phyloP scores from a whole-genome alignment of 139 green algal genomes.

The Astrephomene gubernaculifera region DNA sequence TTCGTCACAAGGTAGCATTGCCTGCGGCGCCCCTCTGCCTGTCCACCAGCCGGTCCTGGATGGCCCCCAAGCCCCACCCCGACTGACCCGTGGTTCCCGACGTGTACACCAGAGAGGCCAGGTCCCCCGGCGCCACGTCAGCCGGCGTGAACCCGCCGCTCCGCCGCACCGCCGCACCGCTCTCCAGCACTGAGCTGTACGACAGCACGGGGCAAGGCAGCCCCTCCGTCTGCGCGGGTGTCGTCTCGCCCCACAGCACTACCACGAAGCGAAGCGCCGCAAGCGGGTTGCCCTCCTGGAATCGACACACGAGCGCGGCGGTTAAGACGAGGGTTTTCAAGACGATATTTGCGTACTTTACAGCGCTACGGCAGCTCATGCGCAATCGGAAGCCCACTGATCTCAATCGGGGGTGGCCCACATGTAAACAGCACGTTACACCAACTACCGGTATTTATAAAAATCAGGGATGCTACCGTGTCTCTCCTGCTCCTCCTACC shows the following conservation, averaged over 20 bases:
- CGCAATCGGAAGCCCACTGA: too few relatives aligned
- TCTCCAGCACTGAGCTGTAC: slow-evolving; percentile 69
- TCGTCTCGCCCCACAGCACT: slow-evolving; percentile 81
- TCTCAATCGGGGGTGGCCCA: too few relatives aligned
- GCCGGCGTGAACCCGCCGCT: not conserved
- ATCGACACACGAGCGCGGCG: too few relatives aligned
- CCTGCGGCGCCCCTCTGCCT: too few relatives aligned
- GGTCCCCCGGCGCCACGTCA: slow-evolving; percentile 40
- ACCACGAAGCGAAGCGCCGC: slow-evolving; percentile 74
- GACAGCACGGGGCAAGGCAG: slow-evolving; percentile 58
- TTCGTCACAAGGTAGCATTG: too few relatives aligned
- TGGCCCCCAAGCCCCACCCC: too few relatives aligned
- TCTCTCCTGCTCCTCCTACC: not conserved
- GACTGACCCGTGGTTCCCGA: slow-evolving; percentile 81
- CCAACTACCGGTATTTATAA: not conserved
- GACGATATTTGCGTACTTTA: too few relatives aligned
- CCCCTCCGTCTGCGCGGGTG: not conserved
- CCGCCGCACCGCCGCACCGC: slow-evolving; percentile 15
- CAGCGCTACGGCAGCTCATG: too few relatives aligned
- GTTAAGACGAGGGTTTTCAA: too few relatives aligned
- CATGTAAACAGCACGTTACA: too few relatives aligned
- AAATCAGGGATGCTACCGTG: not conserved
- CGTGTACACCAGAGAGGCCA: slow-evolving; percentile 88
- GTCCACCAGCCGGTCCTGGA: too few relatives aligned
- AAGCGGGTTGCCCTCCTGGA: slow-evolving; percentile 25